Base-by-base conservation (phyloP, 108 stramenopile species). In the Poteriospumella lacustris region DNA sequence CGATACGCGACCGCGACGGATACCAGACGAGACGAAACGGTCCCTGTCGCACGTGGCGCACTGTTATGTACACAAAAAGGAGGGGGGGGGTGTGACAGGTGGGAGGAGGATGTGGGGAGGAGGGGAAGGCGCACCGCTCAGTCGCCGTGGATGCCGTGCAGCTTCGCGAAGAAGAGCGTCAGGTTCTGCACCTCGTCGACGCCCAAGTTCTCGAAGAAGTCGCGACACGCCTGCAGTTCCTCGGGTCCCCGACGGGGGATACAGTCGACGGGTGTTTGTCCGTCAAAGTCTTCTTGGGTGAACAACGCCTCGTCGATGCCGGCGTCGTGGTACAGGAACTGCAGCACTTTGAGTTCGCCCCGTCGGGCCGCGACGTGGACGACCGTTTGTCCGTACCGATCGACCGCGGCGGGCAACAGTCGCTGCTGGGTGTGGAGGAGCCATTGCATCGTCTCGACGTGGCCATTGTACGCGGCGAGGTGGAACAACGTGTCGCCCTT, bases 401-500 rank as follows among this genome's bases (percentile, higher is more conserved):
- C 64, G 28, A 68, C 64, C 28, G 38, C 64, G 15, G 19, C 40
- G 64, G 64, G 15, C 28, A 68, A 40, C 24, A 68, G 15, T 68
- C 64, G 19, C 36, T 39, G 15, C 28, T 12, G 24, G 19, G 15
- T 19, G 19, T 12, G 24, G 36, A 36, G 12, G 19, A 68, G 19
- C 64, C 64, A 68, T 68, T 68, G 38, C 64, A 68, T 36, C 38
- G 24, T 40, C 19, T 19, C 19, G 64, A 68, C 40, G 36, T 68
- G 64, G 19, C 64, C 64, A 40, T 68, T 68, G 36, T 36, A 68
- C 19, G 64, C 64, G 19, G 64, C 64, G 19, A 68, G 39, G 39
- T 68, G 64, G 36, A 68, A 68, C 40, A 68, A 39, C 40, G 64
- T 68, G 24, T 68, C 64, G 19, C 64, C 64, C 64, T 68, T 68